Base-by-base conservation (phyloP, 164 flowering plant genomes). In the Piper longum region DNA sequence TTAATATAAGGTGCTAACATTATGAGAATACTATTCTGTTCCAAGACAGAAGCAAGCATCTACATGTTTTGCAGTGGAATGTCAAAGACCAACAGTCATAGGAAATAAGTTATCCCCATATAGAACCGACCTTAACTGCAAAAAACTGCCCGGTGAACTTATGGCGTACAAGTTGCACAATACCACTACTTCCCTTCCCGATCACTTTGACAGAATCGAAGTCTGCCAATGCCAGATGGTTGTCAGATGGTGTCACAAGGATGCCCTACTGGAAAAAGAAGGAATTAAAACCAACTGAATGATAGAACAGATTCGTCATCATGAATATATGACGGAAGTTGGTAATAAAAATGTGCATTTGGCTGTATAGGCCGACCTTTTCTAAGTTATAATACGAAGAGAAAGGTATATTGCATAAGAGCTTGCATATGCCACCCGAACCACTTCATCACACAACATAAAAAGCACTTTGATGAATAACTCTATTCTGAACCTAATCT, bases 131-230 rank as follows among this genome's bases (percentile, higher is more conserved):
- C 79, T 76, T 76, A 7, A 76, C 55, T 52, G 79, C 99, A 77
- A 83, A 93, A 26, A 88, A 73, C 41, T 69, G 79, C 56, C 95
- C 96, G 67, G 73, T 76, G 92, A 91, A 93, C 79, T 93, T 93
- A 73, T 90, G 99, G 16, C 92, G 89, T 69, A 93, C 99, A 74
- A 93, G 95, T 81, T 93, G 99, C 70, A 93, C 97, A 4, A 93
- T 85, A 51, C 99, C 99, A 52, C 99, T 95, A 76, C 97, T 88
- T 66, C 99, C 99, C 73, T 93, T 93, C 16, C 99, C 99, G 60
- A 95, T 91, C 60, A 95, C 99, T 79, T 85, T 88, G 62, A 88
- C 75, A 2, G 77, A 65, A 72, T 93, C 97, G 42, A 93, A 61
- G 61, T 93, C 99, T 16, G 83, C 95, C 63, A 93, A 76, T 75